Evolutionary conservation across 176 grass and related monocot species (phyloP), one percentile per base, ranked within the genome.

Genomic region (Aechmea fasciata): DNA sequence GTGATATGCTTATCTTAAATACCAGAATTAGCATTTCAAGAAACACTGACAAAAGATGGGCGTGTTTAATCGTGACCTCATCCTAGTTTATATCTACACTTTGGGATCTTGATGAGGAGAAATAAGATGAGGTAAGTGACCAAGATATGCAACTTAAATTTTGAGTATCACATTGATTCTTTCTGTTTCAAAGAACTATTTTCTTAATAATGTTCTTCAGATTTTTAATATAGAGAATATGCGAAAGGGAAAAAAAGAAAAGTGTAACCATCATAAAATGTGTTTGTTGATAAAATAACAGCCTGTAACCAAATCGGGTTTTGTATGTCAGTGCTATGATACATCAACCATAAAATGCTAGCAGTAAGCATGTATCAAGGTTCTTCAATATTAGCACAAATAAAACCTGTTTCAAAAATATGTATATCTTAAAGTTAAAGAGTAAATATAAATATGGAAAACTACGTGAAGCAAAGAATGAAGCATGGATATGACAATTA

Each of bases 401-500:
- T 41, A 41, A 41, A 41, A 41, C 33, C 33, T 41, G 5, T 41
- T 41, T 41, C 33, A 7, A 41, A 41, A 41, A 41, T 41, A 5
- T 41, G 5, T 6, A 41, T 41, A 41, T 41, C 33, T 7, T 41
- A 7, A 41, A 41, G 33, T 41, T 33, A 41, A 33, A 1, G 4
- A 41, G 33, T 41, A 41, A 41, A 41, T 41, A 41, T 41, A 41
- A 41, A 41, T 41, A 41, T 41, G 33, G 33, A 51, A 19, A 3
- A 51, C 18, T 52, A 7, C 6, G 18, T 51, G 11, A 14, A 8
- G 7, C 3, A 9, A 23, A n/a, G 33, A 41, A 52, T 29, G 66
- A 57, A 52, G 70, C 10, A 73, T 64, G 54, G 62, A 67, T 25
- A 13, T 19, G 33, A 55, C 9, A 62, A 68, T 9, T 71, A 62